A percentile compares a stretch with the other conserved stretches of the same genome.
phyloP scores from a whole-genome alignment of 345 rosid genomes.

The Geranium rotundifolium region DNA sequence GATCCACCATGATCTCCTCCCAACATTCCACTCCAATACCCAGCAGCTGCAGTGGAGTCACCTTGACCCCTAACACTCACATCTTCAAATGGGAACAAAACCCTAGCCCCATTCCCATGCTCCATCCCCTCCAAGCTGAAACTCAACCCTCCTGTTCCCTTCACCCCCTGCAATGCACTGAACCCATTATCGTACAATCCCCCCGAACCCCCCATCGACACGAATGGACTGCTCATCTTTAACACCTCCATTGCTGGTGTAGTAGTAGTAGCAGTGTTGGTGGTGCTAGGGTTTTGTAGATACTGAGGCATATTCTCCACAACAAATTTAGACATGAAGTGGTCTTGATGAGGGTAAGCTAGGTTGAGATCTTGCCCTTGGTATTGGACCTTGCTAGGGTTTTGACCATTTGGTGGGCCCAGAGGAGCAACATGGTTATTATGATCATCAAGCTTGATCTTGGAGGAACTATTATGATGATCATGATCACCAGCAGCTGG shows the following conservation, averaged over 20 bases:
- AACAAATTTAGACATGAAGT: conserved; percentile 33
- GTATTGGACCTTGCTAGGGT: conserved; percentile 29
- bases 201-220: conserved; percentile 45
- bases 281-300: not conserved
- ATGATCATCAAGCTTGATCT: conserved; percentile 12
- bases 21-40: conserved; percentile 90
- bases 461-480: no score
- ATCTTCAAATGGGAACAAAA: conserved; percentile 87
- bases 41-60: conserved; percentile 31
- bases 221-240: conserved; percentile 41
- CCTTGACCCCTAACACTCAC: conserved; percentile 32
- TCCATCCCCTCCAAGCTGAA: conserved; percentile 73
- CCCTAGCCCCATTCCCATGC: conserved; percentile 42
- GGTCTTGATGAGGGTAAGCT: conserved; percentile 32
- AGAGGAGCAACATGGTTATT: no score
- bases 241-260: conserved; percentile 64
- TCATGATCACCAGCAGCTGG: not conserved
- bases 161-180: conserved; percentile 49
- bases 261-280: conserved; percentile 11
- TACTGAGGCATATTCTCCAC: conserved; percentile 35
- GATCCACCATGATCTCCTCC: conserved; percentile 86
- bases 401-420: conserved; percentile 21
- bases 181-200: conserved; percentile 44
- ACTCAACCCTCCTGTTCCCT: conserved; percentile 40
- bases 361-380: conserved; percentile 79